These are phyloP conservation scores for Talaromyces sp. DNA, from an alignment of 2,329 filamentous ascomycete species.

Conservation along the genomic window DNA sequence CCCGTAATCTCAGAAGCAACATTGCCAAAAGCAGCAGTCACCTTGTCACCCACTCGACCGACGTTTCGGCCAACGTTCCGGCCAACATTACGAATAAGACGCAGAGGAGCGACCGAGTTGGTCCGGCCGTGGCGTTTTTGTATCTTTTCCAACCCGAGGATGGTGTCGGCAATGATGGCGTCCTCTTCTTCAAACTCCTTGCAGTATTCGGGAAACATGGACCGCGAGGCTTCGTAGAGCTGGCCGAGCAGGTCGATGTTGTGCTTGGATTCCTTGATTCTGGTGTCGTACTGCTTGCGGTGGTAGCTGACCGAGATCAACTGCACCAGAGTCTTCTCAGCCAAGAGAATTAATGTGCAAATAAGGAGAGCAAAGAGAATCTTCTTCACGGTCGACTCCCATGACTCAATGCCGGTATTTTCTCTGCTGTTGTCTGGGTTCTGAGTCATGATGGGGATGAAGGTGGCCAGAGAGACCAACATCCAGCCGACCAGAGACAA, in stretches of 20 bases:
- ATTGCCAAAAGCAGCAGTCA: conserved; percentile 88
- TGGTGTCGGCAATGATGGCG: conserved; percentile 80
- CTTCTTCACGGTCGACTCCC: conserved; percentile 53
- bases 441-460: conserved; percentile 47
- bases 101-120: conserved; percentile 71
- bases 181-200: conserved; percentile 87
- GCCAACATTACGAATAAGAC: conserved; percentile 68
- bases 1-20: conserved; percentile 92
- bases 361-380: conserved; percentile 56
- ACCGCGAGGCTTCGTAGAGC: conserved; percentile 84
- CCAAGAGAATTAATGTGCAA: conserved; percentile 53
- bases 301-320: conserved; percentile 65
- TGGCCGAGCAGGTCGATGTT: conserved; percentile 75
- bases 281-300: conserved; percentile 59
- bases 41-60: conserved; percentile 82
- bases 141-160: conserved; percentile 58
- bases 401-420: conserved; percentile 35
- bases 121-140: conserved; percentile 44
- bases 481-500: conserved; percentile 58
- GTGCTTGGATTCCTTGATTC: conserved; percentile 85
- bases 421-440: conserved; percentile 32
- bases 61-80: conserved; percentile 67
- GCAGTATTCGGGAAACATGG: conserved; percentile 89
- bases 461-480: conserved; percentile 55
- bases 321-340: conserved; percentile 57